Percentiles rank a stretch among this genome's conserved stretches.
These are phyloP conservation scores for Lachnum nothofagi DNA, from an alignment of 2,329 filamentous ascomycete species.

Conservation along the genomic window DNA sequence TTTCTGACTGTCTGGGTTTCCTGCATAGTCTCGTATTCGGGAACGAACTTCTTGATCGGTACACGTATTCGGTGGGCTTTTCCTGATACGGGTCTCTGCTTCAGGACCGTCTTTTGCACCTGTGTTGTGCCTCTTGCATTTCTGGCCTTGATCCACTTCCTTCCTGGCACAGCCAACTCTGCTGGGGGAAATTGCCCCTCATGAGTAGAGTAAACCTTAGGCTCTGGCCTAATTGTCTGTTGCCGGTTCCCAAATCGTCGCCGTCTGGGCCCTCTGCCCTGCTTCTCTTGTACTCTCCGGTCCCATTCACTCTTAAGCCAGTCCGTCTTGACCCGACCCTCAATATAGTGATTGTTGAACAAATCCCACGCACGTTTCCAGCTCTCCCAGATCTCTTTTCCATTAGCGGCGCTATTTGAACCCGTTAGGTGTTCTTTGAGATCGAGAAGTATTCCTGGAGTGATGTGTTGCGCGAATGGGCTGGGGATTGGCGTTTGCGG, in stretches of 20 bases:
- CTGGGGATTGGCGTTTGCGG: slow-evolving; percentile 16
- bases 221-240: not conserved
- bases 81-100: not conserved
- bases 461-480: slow-evolving; percentile 20
- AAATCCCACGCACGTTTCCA: slow-evolving; percentile 33
- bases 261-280: slow-evolving; percentile 5
- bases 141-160: not conserved
- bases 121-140: not conserved
- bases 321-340: slow-evolving; percentile 21
- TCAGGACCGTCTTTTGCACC: not conserved
- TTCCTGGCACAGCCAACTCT: not conserved
- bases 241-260: not conserved
- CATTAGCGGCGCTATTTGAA: slow-evolving; percentile 3
- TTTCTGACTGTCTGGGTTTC: no score
- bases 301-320: slow-evolving; percentile 22
- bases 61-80: not conserved
- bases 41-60: not conserved
- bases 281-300: slow-evolving; percentile 11
- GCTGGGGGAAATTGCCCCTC: not conserved
- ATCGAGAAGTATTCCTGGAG: slow-evolving; percentile 14
- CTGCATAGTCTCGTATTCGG: not conserved
- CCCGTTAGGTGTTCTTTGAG: slow-evolving; percentile 13
- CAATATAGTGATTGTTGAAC: slow-evolving; percentile 30
- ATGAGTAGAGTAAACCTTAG: not conserved
- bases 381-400: slow-evolving; percentile 24